Percentiles rank a stretch among this genome's conserved stretches.
Evolutionary conservation across 148 eudicot species (phyloP).

Genomic region (Cornus kousa): DNA sequence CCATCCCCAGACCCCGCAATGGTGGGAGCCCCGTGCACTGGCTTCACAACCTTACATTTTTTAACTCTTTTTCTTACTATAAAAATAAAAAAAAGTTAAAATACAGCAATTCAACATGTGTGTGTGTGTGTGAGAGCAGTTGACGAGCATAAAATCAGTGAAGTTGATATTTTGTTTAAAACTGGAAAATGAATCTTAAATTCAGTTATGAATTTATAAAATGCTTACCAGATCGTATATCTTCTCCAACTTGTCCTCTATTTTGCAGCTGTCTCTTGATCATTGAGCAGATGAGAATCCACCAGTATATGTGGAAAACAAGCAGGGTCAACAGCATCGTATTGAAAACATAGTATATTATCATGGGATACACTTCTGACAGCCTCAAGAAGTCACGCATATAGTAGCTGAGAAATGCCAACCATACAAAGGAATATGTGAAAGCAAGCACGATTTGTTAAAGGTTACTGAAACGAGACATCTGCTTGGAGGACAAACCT

Average conservation of each 20-base stretch:
- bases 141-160: neutral
- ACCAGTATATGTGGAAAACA: slow-evolving; percentile 95
- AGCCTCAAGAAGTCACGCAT: slow-evolving; percentile 44
- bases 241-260: slow-evolving; percentile 96
- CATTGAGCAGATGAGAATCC: slow-evolving; percentile 89
- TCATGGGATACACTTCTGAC: slow-evolving; percentile 43
- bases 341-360: slow-evolving; percentile 73
- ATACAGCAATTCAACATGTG: neutral
- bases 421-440: slow-evolving; percentile 7
- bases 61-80: neutral
- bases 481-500: slow-evolving; percentile 47
- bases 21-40: too few species aligned
- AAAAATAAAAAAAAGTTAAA: neutral
- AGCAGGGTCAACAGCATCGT: slow-evolving; percentile 81
- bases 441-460: neutral
- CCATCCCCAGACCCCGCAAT: too few species aligned
- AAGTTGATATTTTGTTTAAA: slow-evolving; percentile 3
- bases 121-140: neutral
- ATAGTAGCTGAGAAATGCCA: slow-evolving; percentile 50
- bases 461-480: neutral
- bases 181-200: slow-evolving; percentile 4
- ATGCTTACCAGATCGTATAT: slow-evolving; percentile 80
- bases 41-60: too few species aligned
- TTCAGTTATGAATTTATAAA: neutral
- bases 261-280: slow-evolving; percentile 78